phyloP scores from a whole-genome alignment of 2,329 filamentous ascomycete genomes.

The Venturiaceae sp. region DNA sequence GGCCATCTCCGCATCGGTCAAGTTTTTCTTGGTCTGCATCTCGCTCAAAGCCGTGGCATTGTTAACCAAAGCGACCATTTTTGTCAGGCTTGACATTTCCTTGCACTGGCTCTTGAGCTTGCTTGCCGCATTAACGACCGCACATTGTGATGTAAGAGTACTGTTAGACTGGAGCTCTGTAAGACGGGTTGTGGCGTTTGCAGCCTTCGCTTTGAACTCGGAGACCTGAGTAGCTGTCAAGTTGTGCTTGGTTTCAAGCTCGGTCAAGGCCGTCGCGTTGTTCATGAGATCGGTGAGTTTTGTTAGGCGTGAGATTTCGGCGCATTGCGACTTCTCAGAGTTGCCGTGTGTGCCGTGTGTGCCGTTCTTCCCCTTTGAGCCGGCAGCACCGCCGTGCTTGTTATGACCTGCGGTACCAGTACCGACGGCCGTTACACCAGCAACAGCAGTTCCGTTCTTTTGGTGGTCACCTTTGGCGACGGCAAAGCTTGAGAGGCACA shows the following conservation, averaged over 20 bases:
- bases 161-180: slow-evolving; percentile 16
- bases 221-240: slow-evolving; percentile 15
- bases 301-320: slow-evolving; percentile 15
- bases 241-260: slow-evolving; percentile 16
- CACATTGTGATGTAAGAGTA: slow-evolving; percentile 18
- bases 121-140: slow-evolving; percentile 16
- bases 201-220: slow-evolving; percentile 18
- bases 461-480: neutral
- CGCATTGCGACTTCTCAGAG: slow-evolving; percentile 11
- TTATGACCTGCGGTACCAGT: neutral
- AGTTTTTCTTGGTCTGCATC: slow-evolving; percentile 13
- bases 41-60: slow-evolving; percentile 19
- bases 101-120: slow-evolving; percentile 15
- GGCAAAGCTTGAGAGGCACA: neutral
- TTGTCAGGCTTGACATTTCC: slow-evolving; percentile 16
- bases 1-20: slow-evolving; percentile 16
- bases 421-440: neutral
- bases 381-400: neutral
- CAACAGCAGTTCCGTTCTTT: neutral
- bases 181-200: slow-evolving; percentile 16
- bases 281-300: slow-evolving; percentile 16
- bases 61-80: slow-evolving; percentile 15
- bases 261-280: slow-evolving; percentile 21
- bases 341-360: neutral
- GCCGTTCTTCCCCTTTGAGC: neutral